Evolutionary conservation across 2,329 filamentous ascomycete genomes (phyloP), one percentile per base, ranked within the genome.

Genomic region (Fusarium sp.): DNA sequence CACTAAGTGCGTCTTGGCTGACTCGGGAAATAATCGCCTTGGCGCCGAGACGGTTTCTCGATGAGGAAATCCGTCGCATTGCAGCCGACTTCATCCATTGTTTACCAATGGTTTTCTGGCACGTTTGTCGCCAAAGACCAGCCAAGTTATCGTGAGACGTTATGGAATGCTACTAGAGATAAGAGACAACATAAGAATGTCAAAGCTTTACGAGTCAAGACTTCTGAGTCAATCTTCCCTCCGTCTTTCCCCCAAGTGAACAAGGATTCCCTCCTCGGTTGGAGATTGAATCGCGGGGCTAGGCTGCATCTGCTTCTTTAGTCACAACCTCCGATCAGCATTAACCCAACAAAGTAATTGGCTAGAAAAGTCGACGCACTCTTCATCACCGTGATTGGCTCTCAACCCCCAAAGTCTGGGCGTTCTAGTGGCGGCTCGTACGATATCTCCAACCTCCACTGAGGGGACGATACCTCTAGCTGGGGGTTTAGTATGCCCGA

Each of bases 1-100:
- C 71, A 69, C 67, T 4, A 38, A 65, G 15, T 32, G 37, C 30
- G 25, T 52, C 43, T 58, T 59, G 63, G 56, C 67, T 61, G 54
- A 67, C 67, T 73, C 49, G 58, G 56, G 69, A 47, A 70, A 69
- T 65, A 69, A 28, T 72, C 28, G 33, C 43, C 69, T 59, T 68
- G 69, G 69, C 52, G 49, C 44, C 47, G 47, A 37, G 32, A 35
- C 16, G 32, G 6, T 44, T 56, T 49, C 63, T 38, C 12, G 9
- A 32, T 63, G 25, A 44, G 64, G 57, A 23, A 69, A 68, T 21
- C 21, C 6, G 30, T 62, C 37, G 32, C 42, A 42, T 21, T 10
- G 12, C 19, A 16, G 2, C 61, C 64, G 61, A 69, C 33, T 43
- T 62, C 25, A 37, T 49, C 23, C 16, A n/a, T 33, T 1, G 1